Evolutionary conservation across 2,329 filamentous ascomycete genomes (phyloP).

Genomic region (Ophiocordyceps camponoti-floridani): DNA sequence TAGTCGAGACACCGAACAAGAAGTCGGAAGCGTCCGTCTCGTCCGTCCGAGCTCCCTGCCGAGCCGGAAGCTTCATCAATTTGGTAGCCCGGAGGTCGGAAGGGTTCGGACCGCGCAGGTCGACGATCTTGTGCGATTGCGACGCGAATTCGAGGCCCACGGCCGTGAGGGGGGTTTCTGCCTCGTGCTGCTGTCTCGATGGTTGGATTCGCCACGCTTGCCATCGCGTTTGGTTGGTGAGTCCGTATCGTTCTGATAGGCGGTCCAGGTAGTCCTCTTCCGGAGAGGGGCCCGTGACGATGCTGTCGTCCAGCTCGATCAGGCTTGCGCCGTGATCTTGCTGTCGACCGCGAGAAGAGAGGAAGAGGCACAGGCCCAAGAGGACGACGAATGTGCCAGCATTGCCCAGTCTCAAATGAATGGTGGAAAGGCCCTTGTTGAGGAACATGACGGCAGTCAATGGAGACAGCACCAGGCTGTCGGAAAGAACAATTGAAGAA

Average conservation of each 20-base stretch:
- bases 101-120: conserved; percentile 8
- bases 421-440: conserved; percentile 7
- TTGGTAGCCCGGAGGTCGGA: conserved; percentile 11
- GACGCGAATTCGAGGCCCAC: conserved; percentile 14
- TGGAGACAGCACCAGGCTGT: conserved; percentile 2
- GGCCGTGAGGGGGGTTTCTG: conserved; percentile 11
- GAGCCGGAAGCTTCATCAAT: conserved; percentile 15
- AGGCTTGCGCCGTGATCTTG: conserved; percentile 1
- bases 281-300: conserved; percentile 2
- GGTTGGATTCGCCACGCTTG: conserved; percentile 15
- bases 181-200: conserved; percentile 9
- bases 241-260: conserved; percentile 9
- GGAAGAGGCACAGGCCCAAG: conserved; percentile 8
- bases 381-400: conserved; percentile 10
- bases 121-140: conserved; percentile 10
- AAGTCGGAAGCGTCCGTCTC: conserved; percentile 20
- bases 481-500: neutral
- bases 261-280: conserved; percentile 16
- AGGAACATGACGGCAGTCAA: conserved; percentile 8
- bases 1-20: conserved; percentile 25
- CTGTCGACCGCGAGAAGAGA: conserved; percentile 3
- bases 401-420: conserved; percentile 8
- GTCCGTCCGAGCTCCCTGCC: conserved; percentile 11
- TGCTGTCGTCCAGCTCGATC: conserved; percentile 2
- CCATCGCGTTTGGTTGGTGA: conserved; percentile 16